These are phyloP conservation scores for Trypanosoma boissoni DNA, from an alignment of 208 protist genomes.

Conservation along the genomic window DNA sequence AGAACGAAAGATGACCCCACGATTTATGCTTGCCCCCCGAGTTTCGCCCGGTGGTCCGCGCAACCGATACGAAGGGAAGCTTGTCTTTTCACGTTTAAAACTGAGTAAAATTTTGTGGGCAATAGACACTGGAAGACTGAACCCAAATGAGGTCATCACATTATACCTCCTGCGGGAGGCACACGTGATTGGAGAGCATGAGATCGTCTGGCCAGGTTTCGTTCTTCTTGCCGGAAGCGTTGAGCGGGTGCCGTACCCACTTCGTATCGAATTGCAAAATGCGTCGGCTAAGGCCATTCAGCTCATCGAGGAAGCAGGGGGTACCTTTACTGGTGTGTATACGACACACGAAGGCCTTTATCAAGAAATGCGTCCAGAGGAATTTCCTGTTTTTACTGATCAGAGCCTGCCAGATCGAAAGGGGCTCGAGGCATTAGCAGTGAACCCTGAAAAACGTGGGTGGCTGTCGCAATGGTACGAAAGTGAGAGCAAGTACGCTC, in stretches of 20 bases:
- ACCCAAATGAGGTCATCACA: conserved; percentile 89
- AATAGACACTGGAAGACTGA: conserved; percentile 80
- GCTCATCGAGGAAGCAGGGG: conserved; percentile 86
- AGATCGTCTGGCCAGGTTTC: conserved; percentile 89
- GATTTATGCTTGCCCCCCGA: conserved; percentile 88
- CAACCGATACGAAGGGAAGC: conserved; percentile 86
- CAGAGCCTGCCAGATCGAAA: conserved; percentile 81
- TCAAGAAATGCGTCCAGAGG: conserved; percentile 83
- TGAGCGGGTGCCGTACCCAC: conserved; percentile 66
- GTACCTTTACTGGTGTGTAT: conserved; percentile 84
- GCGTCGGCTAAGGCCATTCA: conserved; percentile 74
- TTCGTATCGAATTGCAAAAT: conserved; percentile 89
- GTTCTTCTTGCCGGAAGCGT: conserved; percentile 68
- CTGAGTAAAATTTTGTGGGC: conserved; percentile 86
- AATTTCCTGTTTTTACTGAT: conserved; percentile 80
- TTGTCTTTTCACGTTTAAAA: conserved; percentile 60
- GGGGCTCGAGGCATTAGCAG: conserved; percentile 72
- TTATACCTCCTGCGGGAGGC: conserved; percentile 77
- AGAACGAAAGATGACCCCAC: conserved; percentile 89
- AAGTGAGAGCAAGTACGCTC: conserved; percentile 83
- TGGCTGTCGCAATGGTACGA: conserved; percentile 89
- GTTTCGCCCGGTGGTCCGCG: conserved; percentile 76
- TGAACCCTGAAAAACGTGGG: conserved; percentile 70
- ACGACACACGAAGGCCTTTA: conserved; percentile 90
- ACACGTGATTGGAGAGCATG: conserved; percentile 61